These are phyloP conservation scores for Trifolium pratense DNA, from an alignment of 306 rosid genomes.

Conservation along the genomic window DNA sequence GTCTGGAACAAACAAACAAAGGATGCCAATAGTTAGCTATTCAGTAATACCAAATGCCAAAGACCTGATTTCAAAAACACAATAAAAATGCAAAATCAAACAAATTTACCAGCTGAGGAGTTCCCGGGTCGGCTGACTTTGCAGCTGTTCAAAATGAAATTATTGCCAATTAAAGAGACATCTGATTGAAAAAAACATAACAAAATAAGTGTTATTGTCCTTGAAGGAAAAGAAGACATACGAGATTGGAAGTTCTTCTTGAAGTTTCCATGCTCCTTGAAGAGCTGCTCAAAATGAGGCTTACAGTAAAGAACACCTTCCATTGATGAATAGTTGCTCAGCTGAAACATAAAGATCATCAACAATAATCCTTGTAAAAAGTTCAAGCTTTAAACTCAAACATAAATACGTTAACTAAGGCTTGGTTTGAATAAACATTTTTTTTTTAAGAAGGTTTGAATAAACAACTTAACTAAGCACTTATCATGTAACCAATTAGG, in stretches of 20 bases:
- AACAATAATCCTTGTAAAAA: constrained; percentile 13
- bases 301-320: constrained; percentile 93
- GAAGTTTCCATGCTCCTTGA: constrained; percentile 86
- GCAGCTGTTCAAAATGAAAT: constrained; percentile 76
- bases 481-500: neutral
- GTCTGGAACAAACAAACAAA: constrained; percentile 66
- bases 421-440: neutral
- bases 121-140: constrained; percentile 75
- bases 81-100: constrained; percentile 27
- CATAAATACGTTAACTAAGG: constrained; percentile 25
- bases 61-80: constrained; percentile 22
- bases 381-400: constrained; percentile 13
- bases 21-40: constrained; percentile 40
- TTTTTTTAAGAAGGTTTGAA: no score
- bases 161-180: constrained; percentile 44
- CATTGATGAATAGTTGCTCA: constrained; percentile 94
- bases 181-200: constrained; percentile 31
- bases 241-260: constrained; percentile 86
- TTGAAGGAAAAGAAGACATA: constrained; percentile 52
- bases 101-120: constrained; percentile 79
- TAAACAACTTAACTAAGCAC: neutral
- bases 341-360: constrained; percentile 55
- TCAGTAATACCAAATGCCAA: constrained; percentile 30
- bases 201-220: constrained; percentile 12
- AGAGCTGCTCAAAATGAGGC: constrained; percentile 96